Evolutionary conservation across 768 basidiomycete species (phyloP), one percentile per base, ranked within the genome.

Genomic region (Ephemerocybe angulata): DNA sequence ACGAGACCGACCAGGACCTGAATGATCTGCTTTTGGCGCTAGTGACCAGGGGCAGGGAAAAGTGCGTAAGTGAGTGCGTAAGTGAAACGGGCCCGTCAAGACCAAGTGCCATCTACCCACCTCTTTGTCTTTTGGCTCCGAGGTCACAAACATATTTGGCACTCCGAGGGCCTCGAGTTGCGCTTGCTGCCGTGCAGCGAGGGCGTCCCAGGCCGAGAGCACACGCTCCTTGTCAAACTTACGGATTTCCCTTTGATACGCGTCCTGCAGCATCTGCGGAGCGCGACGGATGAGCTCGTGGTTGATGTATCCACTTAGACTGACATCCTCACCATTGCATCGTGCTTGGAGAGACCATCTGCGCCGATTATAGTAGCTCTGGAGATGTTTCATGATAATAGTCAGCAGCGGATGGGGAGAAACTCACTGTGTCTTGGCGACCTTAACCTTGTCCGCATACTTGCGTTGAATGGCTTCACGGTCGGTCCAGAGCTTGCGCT

Each of bases 11-110:
- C 83, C 46, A 90, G 65, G 41, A 92, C 84, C 53, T 85, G 81
- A 43, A 87, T 72, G n/a, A 93, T 75, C 57, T 78, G 76, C 58
- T 83, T 84, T 65, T 93, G 90, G 52, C 78, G 80, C 88, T 90
- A 56, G 46, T 13, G 13, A 7, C 25, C 7, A 25, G 27, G 30
- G 22, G 25, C 17, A 48, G 25, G 21, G 22, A 30, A 41, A 52
- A 30, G 33, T 7, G 54, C 44, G n/a, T 44, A 50, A 37, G 10
- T 50, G 41, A 41, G 27, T 17, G 41, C 24, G 17, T 31, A 15
- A 19, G 29, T 54, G 25, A 42, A n/a, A 10, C 6, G 49, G 46
- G 46, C n/a, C n/a, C n/a, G n/a, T n/a, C n/a, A n/a, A n/a, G n/a
- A n/a, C n/a, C n/a, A n/a, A n/a, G n/a, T n/a, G n/a, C n/a, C n/a